Conservation (phyloP, 371 early-diverging fungal species). For the Aphelidium insulamus region DNA sequence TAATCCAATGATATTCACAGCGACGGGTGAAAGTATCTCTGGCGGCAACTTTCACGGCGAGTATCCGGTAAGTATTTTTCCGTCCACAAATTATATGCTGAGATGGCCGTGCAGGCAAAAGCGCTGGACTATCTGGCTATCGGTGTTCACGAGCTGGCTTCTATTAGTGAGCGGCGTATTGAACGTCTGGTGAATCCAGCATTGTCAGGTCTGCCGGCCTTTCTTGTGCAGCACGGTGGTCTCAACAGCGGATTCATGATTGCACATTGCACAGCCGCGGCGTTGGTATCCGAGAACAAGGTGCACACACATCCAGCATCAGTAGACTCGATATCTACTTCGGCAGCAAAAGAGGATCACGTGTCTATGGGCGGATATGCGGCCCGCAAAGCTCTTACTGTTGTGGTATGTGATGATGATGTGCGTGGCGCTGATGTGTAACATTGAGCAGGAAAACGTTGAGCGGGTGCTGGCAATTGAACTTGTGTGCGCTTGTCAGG, state of each 20-base stretch:
- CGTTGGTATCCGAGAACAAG: constrained; percentile 3
- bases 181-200: constrained; percentile 3
- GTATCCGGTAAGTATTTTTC: not conserved
- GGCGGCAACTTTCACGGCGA: constrained; percentile 5
- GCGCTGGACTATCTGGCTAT: constrained; percentile 2
- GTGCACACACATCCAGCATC: constrained; percentile 1
- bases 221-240: constrained; percentile 2
- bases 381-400: constrained; percentile 2
- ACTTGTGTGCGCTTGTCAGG: constrained; percentile 1
- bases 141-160: constrained; percentile 3
- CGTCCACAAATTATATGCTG: too few relatives aligned
- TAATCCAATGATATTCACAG: constrained; percentile 4
- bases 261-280: constrained; percentile 4
- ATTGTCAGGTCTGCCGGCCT: constrained; percentile 2
- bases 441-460: constrained; percentile 3
- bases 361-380: constrained; percentile 4
- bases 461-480: constrained; percentile 3
- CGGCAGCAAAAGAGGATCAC: constrained; percentile 4
- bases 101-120: too few relatives aligned
- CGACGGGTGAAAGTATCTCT: not conserved
- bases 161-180: constrained; percentile 2
- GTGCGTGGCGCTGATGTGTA: too few relatives aligned
- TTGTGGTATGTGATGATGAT: too few relatives aligned
- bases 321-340: constrained; percentile 3
- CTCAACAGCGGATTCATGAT: constrained; percentile 5